Evolutionary conservation across 805 yeast species (phyloP).

Genomic region (Yarrowia hollandica): DNA sequence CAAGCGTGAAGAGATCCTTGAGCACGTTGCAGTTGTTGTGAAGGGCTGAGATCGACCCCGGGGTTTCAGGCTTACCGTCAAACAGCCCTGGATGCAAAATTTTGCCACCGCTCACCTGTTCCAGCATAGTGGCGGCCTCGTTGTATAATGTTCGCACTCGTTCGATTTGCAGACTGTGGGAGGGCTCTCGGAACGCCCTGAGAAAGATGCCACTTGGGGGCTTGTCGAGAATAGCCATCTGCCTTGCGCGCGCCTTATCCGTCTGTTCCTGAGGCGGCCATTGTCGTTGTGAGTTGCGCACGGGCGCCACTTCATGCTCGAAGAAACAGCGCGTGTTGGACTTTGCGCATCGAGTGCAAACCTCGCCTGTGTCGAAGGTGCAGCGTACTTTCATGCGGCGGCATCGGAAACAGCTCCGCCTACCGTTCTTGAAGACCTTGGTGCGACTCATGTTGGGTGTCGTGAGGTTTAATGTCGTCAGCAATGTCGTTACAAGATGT

Average conservation of each 20-base stretch:
- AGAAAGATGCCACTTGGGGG: constrained; percentile 17
- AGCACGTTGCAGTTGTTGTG: constrained; percentile 21
- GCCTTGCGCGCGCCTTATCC: constrained; percentile 17
- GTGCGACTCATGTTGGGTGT: constrained; percentile 20
- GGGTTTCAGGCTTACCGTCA: background rate
- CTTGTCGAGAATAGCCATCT: constrained; percentile 14
- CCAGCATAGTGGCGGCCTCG: constrained; percentile 7
- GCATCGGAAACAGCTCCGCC: constrained; percentile 26
- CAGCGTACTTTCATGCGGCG: constrained; percentile 28
- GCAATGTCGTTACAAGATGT: background rate
- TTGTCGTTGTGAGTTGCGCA: background rate
- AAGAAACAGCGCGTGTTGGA: constrained; percentile 25
- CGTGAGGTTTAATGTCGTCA: background rate
- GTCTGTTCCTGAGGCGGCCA: constrained; percentile 6
- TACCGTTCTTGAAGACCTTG: constrained; percentile 28
- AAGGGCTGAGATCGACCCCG: background rate
- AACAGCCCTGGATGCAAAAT: background rate
- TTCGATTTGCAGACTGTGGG: constrained; percentile 6
- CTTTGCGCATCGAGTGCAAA: constrained; percentile 25
- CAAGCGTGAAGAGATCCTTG: constrained; percentile 19
- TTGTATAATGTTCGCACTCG: background rate
- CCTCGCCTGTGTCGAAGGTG: constrained; percentile 20
- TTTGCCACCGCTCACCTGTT: constrained; percentile 13
- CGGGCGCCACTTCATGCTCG: constrained; percentile 20
- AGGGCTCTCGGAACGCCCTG: constrained; percentile 8